Evolutionary conservation across 345 rosid species (phyloP), one percentile per base, ranked within the genome.

Genomic region (Eucalyptus pumila): DNA sequence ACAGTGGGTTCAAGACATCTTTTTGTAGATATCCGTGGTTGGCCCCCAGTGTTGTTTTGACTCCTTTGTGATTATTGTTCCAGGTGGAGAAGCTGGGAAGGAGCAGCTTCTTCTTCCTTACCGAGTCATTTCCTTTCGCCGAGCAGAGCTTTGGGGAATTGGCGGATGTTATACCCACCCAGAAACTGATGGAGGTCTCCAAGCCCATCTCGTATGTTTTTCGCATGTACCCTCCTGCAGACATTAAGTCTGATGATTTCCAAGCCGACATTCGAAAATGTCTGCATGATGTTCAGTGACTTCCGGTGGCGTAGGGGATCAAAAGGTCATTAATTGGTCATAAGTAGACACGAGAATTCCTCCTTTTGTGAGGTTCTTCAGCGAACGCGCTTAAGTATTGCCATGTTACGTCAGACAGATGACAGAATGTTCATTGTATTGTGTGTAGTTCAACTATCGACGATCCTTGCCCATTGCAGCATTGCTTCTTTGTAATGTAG

Each of bases 41-140:
- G 15, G 27, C 65, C 50, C 45, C 88, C n/a, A 21, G 15, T 48
- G 65, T 85, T 37, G 49, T 52, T 50, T 60, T 86, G 91, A 87
- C 23, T 47, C 44, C 37, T 54, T 58, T 44, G 42, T 87, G 45
- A 42, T 24, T 58, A 32, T 80, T 88, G 51, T 90, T 88, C 85
- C 93, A 95, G 99, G 98, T 95, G 89, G 99, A 97, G 91, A 95
- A 92, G 92, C 32, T 96, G 91, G 99, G 92, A 19, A 94, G 96
- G 90, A 96, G 95, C 7, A 60, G 97, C 92, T 97, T 97, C 96
- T 97, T 97, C 93, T 96, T 95, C 92, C 97, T 96, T 26, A 85
- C 92, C 3, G 88, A 93, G 89, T 97, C 99, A 13, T 96, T 96
- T 89, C 96, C 93, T n/a, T 96, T 93, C 60, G 94, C 95, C 50